Percentiles rank a stretch among this genome's conserved stretches.
Conservation (phyloP, 148 eudicot genomes). For the Chenopodium berlandieri region DNA sequence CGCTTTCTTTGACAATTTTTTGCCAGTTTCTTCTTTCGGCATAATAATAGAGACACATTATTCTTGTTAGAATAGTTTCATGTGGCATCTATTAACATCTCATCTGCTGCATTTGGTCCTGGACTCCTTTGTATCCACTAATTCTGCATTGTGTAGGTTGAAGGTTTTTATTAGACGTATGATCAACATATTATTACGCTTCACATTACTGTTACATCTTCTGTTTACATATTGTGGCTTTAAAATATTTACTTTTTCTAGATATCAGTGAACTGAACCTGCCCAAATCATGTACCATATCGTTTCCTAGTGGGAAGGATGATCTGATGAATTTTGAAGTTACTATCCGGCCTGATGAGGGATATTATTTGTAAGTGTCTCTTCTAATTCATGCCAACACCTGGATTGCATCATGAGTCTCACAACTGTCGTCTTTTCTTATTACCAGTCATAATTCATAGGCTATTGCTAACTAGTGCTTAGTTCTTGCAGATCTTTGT, state of each 20-base stretch:
- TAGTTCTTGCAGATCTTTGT: not conserved
- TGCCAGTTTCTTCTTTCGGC: too few species aligned
- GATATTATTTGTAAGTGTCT: conserved; percentile 66
- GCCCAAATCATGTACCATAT: conserved; percentile 63
- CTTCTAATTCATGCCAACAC: not conserved
- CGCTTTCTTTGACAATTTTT: too few species aligned
- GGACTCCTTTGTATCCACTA: not conserved
- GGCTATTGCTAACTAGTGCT: not conserved
- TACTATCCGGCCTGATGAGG: conserved; percentile 77
- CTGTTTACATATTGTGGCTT: not conserved
- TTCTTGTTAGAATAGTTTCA: not conserved
- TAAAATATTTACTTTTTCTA: conserved; percentile 29
- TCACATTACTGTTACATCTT: not conserved
- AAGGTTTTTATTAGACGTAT: not conserved
- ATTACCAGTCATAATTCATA: not conserved
- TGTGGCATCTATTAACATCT: not conserved
- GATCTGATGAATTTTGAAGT: conserved; percentile 93
- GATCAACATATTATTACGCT: not conserved
- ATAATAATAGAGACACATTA: not conserved
- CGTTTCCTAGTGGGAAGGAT: conserved; percentile 80
- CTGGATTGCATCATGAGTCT: not conserved
- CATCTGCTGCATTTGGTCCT: not conserved
- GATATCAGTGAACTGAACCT: conserved; percentile 84
- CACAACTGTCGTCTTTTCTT: not conserved
- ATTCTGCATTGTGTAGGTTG: not conserved